Percentiles rank a stretch among this genome's conserved stretches.
Conservation (phyloP, 306 rosid genomes). For the Cucurbita maxima region DNA sequence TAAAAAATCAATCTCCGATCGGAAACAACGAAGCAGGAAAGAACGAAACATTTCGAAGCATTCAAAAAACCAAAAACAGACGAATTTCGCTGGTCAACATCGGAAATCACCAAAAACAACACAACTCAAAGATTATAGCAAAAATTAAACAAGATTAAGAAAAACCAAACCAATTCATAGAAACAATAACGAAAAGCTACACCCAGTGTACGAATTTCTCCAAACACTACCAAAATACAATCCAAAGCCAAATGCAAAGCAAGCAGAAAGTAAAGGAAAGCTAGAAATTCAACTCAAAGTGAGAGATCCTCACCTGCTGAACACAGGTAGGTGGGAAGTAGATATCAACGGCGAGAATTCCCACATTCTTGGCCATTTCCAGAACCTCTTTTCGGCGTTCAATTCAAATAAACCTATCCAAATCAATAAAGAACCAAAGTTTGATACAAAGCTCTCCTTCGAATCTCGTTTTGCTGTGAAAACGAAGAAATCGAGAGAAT, state of each 20-base stretch:
- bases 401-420: not conserved
- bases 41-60: not conserved
- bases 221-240: not conserved
- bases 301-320: conserved; percentile 53
- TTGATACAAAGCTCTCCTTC: not conserved
- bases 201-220: not conserved
- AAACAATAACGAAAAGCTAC: not conserved
- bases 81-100: not conserved
- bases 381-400: not conserved
- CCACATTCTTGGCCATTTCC: conserved; percentile 74
- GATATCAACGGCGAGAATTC: conserved; percentile 87
- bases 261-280: not conserved
- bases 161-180: not conserved
- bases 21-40: not conserved
- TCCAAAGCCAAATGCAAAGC: not conserved
- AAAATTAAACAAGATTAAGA: not conserved
- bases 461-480: not conserved
- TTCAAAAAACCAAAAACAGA: not conserved
- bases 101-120: not conserved
- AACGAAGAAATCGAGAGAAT: not conserved
- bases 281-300: not conserved
- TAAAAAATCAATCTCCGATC: not conserved
- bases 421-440: not conserved
- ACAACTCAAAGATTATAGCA: not conserved
- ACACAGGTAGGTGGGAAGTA: conserved; percentile 78